Evolutionary conservation across 805 yeast species (phyloP).

Genomic region (Candida glaebosa): DNA sequence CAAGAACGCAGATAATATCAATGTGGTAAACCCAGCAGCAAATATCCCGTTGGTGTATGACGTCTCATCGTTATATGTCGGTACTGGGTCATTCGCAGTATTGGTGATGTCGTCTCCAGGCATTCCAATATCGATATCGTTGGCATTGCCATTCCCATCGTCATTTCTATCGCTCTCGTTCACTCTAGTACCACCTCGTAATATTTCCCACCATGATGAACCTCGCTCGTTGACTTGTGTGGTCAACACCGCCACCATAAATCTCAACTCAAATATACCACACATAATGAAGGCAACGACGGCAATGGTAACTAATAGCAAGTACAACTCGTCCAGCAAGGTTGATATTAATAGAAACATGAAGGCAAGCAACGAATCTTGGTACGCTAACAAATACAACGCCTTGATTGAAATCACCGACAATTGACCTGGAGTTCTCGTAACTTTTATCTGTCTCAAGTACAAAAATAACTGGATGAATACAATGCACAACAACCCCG

Average conservation of each 20-base stretch:
- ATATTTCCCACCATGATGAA: constrained; percentile 60
- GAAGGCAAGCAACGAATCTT: constrained; percentile 72
- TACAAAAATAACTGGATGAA: constrained; percentile 51
- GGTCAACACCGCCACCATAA: constrained; percentile 60
- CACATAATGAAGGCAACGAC: constrained; percentile 67
- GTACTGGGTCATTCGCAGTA: constrained; percentile 6
- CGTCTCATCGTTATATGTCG: constrained; percentile 16
- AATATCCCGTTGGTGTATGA: constrained; percentile 22
- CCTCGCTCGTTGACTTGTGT: constrained; percentile 72
- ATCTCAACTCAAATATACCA: constrained; percentile 71
- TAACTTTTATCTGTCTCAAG: constrained; percentile 64
- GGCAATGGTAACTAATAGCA: constrained; percentile 67
- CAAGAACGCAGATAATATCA: constrained; percentile 44
- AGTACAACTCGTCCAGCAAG: constrained; percentile 51
- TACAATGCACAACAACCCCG: constrained; percentile 44
- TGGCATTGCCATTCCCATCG: not conserved
- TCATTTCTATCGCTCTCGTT: constrained; percentile 24
- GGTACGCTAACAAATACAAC: constrained; percentile 60
- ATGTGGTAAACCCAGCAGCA: constrained; percentile 23
- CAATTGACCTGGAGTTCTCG: constrained; percentile 77
- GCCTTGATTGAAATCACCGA: constrained; percentile 56
- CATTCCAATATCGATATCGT: constrained; percentile 7
- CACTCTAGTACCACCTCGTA: constrained; percentile 53
- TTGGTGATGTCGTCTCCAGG: constrained; percentile 9
- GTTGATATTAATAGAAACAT: constrained; percentile 58